Evolutionary conservation across 768 basidiomycete species (phyloP), one percentile per base, ranked within the genome.

Genomic region (Leccinum uliginosum): DNA sequence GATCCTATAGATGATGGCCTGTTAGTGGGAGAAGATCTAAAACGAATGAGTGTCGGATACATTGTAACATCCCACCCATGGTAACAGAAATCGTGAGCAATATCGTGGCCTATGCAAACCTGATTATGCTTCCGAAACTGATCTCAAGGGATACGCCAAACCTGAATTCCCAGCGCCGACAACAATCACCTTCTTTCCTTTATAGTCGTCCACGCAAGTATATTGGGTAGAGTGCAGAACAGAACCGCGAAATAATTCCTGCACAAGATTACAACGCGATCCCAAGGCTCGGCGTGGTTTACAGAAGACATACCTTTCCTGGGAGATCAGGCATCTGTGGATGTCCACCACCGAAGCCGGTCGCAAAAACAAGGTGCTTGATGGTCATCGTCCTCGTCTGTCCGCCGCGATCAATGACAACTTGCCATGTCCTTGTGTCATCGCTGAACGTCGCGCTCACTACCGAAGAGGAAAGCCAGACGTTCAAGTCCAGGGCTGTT

Each of bases 151-250:
- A 32, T 35, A 30, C 14, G 26, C 45, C 52, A 26, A 51, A 81
- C 80, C 82, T 40, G 85, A 85, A 49, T 80, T 86, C 50, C 81
- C 79, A 12, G 86, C 80, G 4, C 87, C 86, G 8, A 89, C 73
- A 10, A 89, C 75, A 4, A 87, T 75, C 6, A 79, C 84, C 61
- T 82, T 86, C 74, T 87, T 87, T 11, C 84, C 84, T 9, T 62
- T 56, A 62, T 80, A 78, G 9, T 77, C 79, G 2, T 65, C 52
- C 0, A 78, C 80, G 9, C 71, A 73, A 14, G 71, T 79, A 65
- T 81, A 81, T 23, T 75, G 59, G 2, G 74, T 71, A 0, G 86
- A 86, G 64, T 89, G 86, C 6, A 80, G 51, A 7, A 81, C 60
- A 21, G 73, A 61, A 8, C 86, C 84, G 59, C 74, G 76, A 68